Conservation (phyloP, 306 rosid genomes). For the Crotalaria pallida region DNA sequence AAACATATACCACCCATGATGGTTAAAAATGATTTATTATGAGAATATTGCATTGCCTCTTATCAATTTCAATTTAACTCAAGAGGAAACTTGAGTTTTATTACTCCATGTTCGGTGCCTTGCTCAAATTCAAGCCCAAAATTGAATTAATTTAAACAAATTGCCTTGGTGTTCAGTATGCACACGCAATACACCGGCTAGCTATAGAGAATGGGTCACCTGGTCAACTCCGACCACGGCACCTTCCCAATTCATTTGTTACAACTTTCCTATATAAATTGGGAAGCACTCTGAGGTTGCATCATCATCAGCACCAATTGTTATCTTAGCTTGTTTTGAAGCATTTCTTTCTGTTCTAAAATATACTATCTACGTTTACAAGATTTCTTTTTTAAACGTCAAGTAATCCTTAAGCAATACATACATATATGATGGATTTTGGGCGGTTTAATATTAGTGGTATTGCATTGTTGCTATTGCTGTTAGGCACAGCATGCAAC, state of each 20-base stretch:
- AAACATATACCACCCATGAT: too few relatives aligned
- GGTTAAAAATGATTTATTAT: too few relatives aligned
- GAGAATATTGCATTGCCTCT: too few relatives aligned
- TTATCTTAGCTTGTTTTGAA: not conserved
- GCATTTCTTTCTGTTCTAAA: not conserved
- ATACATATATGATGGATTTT: not conserved
- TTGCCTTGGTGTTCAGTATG: not conserved
- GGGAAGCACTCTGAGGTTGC: not conserved
- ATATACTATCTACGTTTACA: not conserved
- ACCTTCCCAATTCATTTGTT: not conserved
- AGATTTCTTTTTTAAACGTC: not conserved
- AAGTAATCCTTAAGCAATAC: too few relatives aligned
- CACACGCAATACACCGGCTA: not conserved
- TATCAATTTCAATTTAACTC: too few relatives aligned
- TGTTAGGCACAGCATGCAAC: conserved; percentile 20
- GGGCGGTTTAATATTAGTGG: not conserved
- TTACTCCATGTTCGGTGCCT: too few relatives aligned
- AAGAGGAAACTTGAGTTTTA: too few relatives aligned
- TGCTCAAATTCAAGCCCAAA: too few relatives aligned
- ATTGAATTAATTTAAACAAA: not conserved
- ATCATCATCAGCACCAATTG: not conserved
- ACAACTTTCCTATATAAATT: not conserved
- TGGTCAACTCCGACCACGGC: not conserved
- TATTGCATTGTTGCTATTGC: too few relatives aligned
- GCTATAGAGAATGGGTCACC: not conserved